Percentiles rank a stretch among this genome's conserved stretches.
Evolutionary conservation across 2,329 filamentous ascomycete genomes (phyloP).

Genomic region (Aureobasidium lini): DNA sequence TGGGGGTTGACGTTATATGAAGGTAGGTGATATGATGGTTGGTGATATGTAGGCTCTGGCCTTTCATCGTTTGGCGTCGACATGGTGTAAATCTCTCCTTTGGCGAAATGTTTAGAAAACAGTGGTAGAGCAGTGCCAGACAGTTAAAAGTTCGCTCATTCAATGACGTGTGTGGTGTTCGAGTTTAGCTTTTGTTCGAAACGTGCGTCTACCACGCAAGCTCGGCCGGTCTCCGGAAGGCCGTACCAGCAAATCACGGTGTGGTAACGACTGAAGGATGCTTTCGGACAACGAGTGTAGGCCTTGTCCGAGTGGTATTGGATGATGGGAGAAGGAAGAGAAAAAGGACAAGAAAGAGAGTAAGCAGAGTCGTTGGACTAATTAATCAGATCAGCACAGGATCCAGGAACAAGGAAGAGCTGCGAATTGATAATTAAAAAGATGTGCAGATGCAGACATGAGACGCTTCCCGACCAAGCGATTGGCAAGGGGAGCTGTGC

Average conservation of each 20-base stretch:
- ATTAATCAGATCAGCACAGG: constrained; percentile 3
- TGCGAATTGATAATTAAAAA: constrained; percentile 1
- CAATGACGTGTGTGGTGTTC: constrained; percentile 8
- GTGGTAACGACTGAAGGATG: background rate
- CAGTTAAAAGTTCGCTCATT: constrained; percentile 6
- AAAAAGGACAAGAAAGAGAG: background rate
- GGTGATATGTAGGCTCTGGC: constrained; percentile 26
- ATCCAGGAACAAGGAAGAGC: constrained; percentile 8
- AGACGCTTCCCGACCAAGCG: background rate
- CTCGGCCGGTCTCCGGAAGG: background rate
- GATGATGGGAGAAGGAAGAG: background rate
- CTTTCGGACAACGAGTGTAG: background rate
- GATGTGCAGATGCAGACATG: constrained; percentile 8
- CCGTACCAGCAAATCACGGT: background rate
- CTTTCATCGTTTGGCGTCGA: constrained; percentile 28
- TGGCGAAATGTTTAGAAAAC: background rate
- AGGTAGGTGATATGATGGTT: constrained; percentile 19
- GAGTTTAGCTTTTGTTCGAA: constrained; percentile 6
- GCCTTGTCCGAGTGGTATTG: background rate
- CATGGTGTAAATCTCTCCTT: constrained; percentile 21
- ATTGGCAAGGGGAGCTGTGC: background rate
- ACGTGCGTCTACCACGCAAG: constrained; percentile 6
- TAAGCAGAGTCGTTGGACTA: constrained; percentile 9
- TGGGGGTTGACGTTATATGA: constrained; percentile 27
- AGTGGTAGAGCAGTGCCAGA: background rate